Base-by-base conservation (phyloP, 768 basidiomycete genomes). In the Suillus lakei region DNA sequence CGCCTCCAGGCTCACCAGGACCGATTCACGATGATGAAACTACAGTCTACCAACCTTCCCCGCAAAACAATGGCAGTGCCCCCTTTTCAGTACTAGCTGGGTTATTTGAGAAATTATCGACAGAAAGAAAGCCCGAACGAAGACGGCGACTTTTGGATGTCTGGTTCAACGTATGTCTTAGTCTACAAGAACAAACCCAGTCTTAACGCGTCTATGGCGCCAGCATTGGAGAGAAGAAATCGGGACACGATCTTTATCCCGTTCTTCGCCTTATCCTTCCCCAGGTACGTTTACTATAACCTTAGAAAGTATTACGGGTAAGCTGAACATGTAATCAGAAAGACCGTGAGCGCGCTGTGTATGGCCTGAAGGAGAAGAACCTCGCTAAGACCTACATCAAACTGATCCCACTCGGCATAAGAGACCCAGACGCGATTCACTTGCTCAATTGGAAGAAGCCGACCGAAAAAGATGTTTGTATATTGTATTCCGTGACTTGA, bases 341-440 rank as follows among this genome's bases (percentile, higher is more conserved):
- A 86, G 98, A 99, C 75, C 86, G 91, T 39, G 95, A 98, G 67
- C 88, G 98, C 61, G 86, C 93, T 0, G 90, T 96, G 0, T 99
- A 99, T 76, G 93, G 95, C 16, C 77, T 98, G 69, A 99, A 99
- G 75, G 98, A 99, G 81, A 92, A 92, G 79, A 93, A 92, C 73
- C 80, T 99, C 3, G 96, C 96, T 5, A 98, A 96, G 77, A 88
- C 88, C 12, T 98, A 96, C 74, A 94, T 97, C 80, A 90, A 91
- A 67, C 84, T 96, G 3, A 91, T 99, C 41, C 93, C 93, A 1
- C 82, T 99, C 3, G 91, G 91, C 44, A 85, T 79, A 74, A 87
- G 88, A 73, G 91, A 94, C 63, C 89, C 88, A 8, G 94, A 96
- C 72, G 91, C 94, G 0, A 84, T 91, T 56, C 85, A 92, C 46